phyloP scores from a whole-genome alignment of 2,329 filamentous ascomycete species.

The Pseudogymnoascus sp. region DNA sequence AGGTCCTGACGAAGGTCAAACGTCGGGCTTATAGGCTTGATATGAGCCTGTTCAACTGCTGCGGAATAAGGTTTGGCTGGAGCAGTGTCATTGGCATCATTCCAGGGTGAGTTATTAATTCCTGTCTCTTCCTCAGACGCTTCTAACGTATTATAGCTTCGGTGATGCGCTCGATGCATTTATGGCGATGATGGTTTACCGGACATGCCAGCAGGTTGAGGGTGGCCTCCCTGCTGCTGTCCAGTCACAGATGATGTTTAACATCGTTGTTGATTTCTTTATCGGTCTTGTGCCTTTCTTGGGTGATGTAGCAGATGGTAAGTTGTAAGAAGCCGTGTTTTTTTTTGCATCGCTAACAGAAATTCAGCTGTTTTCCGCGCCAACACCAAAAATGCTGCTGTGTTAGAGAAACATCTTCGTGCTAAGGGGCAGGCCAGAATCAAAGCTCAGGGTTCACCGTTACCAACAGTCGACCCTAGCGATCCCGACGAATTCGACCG shows the following conservation, averaged over 20 bases:
- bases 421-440: conserved; percentile 56
- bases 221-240: conserved; percentile 61
- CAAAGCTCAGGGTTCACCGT: conserved; percentile 36
- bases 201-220: conserved; percentile 63
- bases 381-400: conserved; percentile 64
- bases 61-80: conserved; percentile 83
- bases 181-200: conserved; percentile 68
- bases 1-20: conserved; percentile 79
- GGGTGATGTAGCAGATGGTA: conserved; percentile 66
- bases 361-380: conserved; percentile 52
- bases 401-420: conserved; percentile 60
- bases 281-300: conserved; percentile 67
- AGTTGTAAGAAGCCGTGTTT: conserved; percentile 65
- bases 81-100: conserved; percentile 75
- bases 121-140: conserved; percentile 11
- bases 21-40: conserved; percentile 79
- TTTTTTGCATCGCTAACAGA: conserved; percentile 34
- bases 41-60: conserved; percentile 71
- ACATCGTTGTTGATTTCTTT: conserved; percentile 65
- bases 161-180: conserved; percentile 69
- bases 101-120: conserved; percentile 56
- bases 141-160: conserved; percentile 39
- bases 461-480: conserved; percentile 44
- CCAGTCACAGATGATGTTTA: conserved; percentile 67
- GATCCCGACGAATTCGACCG: conserved; percentile 45